Evolutionary conservation across 106 monocot genomes (phyloP).

Genomic region (Cymbidium sinense): DNA sequence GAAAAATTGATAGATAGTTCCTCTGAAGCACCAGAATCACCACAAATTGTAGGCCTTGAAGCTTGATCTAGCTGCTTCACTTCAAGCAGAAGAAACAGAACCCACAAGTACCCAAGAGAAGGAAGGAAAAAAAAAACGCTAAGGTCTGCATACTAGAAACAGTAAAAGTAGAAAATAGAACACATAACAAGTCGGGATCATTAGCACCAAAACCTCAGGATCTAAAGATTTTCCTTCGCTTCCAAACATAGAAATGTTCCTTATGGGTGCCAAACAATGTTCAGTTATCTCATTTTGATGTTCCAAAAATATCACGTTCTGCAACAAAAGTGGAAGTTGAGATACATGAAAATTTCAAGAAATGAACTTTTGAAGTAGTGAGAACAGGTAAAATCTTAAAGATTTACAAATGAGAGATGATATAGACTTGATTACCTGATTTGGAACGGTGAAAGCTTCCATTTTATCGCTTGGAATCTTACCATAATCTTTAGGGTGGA

Average conservation of each 20-base stretch:
- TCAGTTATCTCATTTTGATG: neutral
- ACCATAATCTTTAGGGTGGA: slow-evolving; percentile 2
- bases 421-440: slow-evolving; percentile 9
- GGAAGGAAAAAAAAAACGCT: neutral
- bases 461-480: neutral
- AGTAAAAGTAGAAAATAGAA: neutral
- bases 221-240: slow-evolving; percentile 2
- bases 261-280: neutral
- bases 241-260: neutral
- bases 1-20: slow-evolving; percentile 18
- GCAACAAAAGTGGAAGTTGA: slow-evolving; percentile 7
- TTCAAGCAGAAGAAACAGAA: slow-evolving; percentile 8
- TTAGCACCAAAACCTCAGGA: slow-evolving; percentile 1
- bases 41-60: slow-evolving; percentile 14
- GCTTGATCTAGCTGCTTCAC: slow-evolving; percentile 15
- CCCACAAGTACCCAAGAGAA: neutral
- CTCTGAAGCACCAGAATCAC: slow-evolving; percentile 5
- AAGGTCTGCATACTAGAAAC: neutral
- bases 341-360: slow-evolving; percentile 2
- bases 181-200: neutral
- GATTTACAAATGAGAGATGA: neutral
- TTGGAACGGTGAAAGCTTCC: neutral
- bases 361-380: slow-evolving; percentile 1
- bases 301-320: slow-evolving; percentile 9
- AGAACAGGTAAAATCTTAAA: neutral